A percentile compares a stretch with the other conserved stretches of the same genome.
These are phyloP conservation scores for Colletotrichum karsti DNA, from an alignment of 2,329 filamentous ascomycete genomes.

Conservation along the genomic window DNA sequence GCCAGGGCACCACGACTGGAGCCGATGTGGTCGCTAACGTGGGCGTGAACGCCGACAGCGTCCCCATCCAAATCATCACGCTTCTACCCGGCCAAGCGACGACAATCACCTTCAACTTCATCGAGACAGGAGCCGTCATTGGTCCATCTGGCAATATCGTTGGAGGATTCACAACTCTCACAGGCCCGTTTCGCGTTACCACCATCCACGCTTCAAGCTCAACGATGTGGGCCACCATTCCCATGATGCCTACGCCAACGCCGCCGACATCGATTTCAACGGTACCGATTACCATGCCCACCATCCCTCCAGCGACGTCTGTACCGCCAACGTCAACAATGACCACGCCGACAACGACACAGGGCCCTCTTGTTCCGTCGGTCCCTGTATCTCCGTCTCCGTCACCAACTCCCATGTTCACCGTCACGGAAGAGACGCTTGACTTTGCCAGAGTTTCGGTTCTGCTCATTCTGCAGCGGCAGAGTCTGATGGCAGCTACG, in stretches of 20 bases:
- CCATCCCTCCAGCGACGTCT: conserved; percentile 30
- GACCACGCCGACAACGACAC: neutral
- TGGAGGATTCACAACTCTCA: conserved; percentile 33
- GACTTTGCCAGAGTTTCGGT: conserved; percentile 72
- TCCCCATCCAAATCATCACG: conserved; percentile 35
- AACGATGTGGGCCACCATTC: conserved; percentile 42
- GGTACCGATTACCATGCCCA: conserved; percentile 25
- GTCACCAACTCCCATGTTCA: conserved; percentile 47
- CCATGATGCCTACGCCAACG: conserved; percentile 33
- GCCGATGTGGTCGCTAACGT: conserved; percentile 31
- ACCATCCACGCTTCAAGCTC: conserved; percentile 31
- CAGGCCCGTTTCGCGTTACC: conserved; percentile 33
- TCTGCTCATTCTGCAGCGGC: conserved; percentile 68
- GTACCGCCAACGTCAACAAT: conserved; percentile 28
- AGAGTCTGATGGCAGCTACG: conserved; percentile 58
- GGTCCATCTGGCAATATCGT: conserved; percentile 29
- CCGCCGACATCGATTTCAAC: conserved; percentile 32
- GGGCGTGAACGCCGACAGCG: conserved; percentile 15
- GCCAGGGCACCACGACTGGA: conserved; percentile 39
- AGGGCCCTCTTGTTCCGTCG: conserved; percentile 5
- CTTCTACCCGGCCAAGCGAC: conserved; percentile 37
- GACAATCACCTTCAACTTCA: conserved; percentile 42
- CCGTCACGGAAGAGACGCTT: conserved; percentile 62
- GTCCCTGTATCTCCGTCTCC: conserved; percentile 10
- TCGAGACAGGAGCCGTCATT: conserved; percentile 28